Conservation (phyloP, 352 stramenopile species). For the Phytopythium kandeliae region DNA sequence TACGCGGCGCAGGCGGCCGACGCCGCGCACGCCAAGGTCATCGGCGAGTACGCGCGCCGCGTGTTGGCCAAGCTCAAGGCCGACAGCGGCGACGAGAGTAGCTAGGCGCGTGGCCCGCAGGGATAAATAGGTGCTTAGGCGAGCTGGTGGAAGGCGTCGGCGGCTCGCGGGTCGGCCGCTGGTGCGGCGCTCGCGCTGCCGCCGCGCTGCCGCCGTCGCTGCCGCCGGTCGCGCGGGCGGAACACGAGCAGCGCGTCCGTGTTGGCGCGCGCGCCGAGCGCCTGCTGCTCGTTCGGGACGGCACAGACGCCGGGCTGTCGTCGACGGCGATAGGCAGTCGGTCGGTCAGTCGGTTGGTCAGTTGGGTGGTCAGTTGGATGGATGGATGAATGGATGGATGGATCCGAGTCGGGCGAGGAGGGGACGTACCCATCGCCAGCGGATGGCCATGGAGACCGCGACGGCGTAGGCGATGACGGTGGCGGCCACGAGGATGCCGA, state of each 20-base stretch:
- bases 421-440: conserved; percentile 61
- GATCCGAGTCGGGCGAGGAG: too few species aligned
- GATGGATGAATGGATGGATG: background rate
- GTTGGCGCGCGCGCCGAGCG: conserved; percentile 18
- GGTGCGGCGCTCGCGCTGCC: background rate
- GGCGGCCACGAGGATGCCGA: conserved; percentile 53
- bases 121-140: conserved; percentile 4
- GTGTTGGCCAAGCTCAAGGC: conserved; percentile 85
- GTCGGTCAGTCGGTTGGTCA: too few species aligned
- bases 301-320: conserved; percentile 66
- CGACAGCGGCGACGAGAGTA: conserved; percentile 80
- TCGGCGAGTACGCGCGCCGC: conserved; percentile 82
- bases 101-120: conserved; percentile 17
- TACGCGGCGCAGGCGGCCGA: conserved; percentile 45
- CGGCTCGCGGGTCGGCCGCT: background rate
- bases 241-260: conserved; percentile 14
- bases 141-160: conserved; percentile 6
- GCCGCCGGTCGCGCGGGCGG: conserved; percentile 10
- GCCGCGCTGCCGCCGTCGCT: conserved; percentile 1
- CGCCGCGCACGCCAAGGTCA: conserved; percentile 70
- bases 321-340: background rate
- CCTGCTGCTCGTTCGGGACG: conserved; percentile 65
- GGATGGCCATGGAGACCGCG: conserved; percentile 68
- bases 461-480: conserved; percentile 62
- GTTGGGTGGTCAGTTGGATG: background rate